Evolutionary conservation across 768 basidiomycete species (phyloP), one percentile per base, ranked within the genome.

Genomic region (Chlorophyllum brunneum): DNA sequence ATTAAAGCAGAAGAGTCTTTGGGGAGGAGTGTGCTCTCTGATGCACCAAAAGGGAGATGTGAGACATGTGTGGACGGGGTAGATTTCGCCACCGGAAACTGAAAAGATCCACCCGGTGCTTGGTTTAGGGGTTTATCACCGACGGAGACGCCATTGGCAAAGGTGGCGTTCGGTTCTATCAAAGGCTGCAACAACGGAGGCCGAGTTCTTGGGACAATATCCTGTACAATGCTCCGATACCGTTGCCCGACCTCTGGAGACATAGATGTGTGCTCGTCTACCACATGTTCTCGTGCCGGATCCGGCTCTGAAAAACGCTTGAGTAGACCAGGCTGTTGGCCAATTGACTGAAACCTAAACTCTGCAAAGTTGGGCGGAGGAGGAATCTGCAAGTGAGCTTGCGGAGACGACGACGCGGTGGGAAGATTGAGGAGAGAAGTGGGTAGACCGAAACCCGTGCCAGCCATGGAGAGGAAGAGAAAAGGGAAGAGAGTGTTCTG

Each of bases 341-440:
- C 51, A 36, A 52, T 52, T 1, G 18, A 37, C 36, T 44, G 42
- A 13, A 52, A 52, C 6, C 20, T 52, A 18, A 52, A 38, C 16
- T 52, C 30, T 27, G 31, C 51, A 18, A 52, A 52, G 41, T 31
- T 43, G 20, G 49, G 49, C 4, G 49, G 13, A 15, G 49, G 39
- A 2, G 39, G 40, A 22, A 51, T 22, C 8, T 20, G n/a, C 3
- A 41, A 24, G 23, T 41, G 39, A 16, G 47, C 34, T 4, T n/a
- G n/a, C n/a, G 49, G n/a, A 23, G 22, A 3, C 8, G 31, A 5
- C 26, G 42, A 7, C n/a, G 42, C 24, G 4, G 39, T 18, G 13
- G 37, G 24, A 20, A 20, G 3, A 18, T 43, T 44, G 8, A 52
- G 16, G 10, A 52, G 33, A 13, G 30, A 11, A 1, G 41, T 44